These are phyloP conservation scores for Pleurotus djamor DNA, from an alignment of 768 basidiomycete species.

Conservation along the genomic window DNA sequence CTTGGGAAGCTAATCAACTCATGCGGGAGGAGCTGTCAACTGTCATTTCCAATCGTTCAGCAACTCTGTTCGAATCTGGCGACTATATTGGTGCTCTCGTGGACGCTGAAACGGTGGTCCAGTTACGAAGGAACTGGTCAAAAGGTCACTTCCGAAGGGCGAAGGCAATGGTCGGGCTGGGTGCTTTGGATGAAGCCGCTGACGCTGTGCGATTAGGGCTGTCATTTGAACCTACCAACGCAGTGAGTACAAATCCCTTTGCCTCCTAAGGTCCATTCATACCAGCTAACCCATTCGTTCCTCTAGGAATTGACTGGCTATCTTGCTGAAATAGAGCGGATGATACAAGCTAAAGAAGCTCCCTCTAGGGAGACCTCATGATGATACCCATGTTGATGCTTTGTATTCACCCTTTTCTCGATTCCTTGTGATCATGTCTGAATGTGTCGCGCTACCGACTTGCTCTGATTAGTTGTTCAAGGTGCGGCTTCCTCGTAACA, in stretches of 20 bases:
- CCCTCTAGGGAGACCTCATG: background rate
- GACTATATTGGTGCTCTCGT: conserved; percentile 78
- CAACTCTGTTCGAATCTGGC: conserved; percentile 74
- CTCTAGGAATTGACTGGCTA: conserved; percentile 16
- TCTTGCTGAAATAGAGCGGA: conserved; percentile 31
- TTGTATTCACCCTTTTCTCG: background rate
- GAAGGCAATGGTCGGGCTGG: conserved; percentile 80
- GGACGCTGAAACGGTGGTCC: conserved; percentile 90
- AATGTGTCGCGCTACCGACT: too few relatives aligned
- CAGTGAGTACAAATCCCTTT: conserved; percentile 21
- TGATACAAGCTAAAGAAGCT: conserved; percentile 16
- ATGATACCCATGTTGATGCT: background rate
- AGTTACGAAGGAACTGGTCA: conserved; percentile 83
- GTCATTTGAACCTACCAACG: conserved; percentile 68
- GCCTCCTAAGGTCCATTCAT: too few relatives aligned
- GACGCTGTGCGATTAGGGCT: conserved; percentile 83
- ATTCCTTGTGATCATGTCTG: too few relatives aligned
- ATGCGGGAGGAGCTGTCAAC: conserved; percentile 91
- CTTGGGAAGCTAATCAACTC: conserved; percentile 84
- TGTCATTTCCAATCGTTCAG: conserved; percentile 88
- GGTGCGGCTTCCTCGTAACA: too few relatives aligned
- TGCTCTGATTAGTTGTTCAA: too few relatives aligned
- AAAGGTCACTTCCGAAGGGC: conserved; percentile 97
- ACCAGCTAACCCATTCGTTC: background rate
- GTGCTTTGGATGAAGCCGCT: conserved; percentile 67